Evolutionary conservation across 257 asterid species (phyloP).

Genomic region (Hygrophila difformis): DNA sequence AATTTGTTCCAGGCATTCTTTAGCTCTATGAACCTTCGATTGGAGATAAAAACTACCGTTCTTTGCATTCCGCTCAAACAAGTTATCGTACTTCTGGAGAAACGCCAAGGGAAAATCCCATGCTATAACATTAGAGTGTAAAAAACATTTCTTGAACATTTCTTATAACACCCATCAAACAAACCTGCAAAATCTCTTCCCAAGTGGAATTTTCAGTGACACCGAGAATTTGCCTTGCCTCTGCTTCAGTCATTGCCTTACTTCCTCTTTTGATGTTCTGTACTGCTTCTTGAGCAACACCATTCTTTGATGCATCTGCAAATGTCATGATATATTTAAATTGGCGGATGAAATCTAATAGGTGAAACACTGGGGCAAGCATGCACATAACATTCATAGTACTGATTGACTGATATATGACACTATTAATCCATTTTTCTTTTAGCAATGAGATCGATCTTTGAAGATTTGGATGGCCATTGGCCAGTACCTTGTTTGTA

Average conservation of each 20-base stretch:
- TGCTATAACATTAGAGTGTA: neutral
- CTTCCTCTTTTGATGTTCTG: conserved; percentile 43
- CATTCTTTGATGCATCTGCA: conserved; percentile 65
- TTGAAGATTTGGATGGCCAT: too few relatives aligned
- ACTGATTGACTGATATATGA: neutral
- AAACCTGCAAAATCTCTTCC: conserved; percentile 67
- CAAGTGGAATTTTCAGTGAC: conserved; percentile 51
- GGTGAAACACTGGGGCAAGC: neutral
- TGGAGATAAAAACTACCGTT: conserved; percentile 56
- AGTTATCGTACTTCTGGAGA: conserved; percentile 44
- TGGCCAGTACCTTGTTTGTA: too few relatives aligned
- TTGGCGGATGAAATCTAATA: neutral
- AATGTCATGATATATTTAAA: neutral
- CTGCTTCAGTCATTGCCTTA: conserved; percentile 59
- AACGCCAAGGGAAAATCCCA: neutral
- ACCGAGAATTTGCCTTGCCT: conserved; percentile 75
- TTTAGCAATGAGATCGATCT: too few relatives aligned
- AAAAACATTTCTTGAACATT: neutral
- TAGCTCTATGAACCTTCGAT: conserved; percentile 66
- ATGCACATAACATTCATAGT: neutral
- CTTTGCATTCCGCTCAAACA: conserved; percentile 57
- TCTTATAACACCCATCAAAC: neutral
- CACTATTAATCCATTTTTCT: too few relatives aligned
- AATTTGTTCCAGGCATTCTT: conserved; percentile 52
- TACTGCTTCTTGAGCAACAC: conserved; percentile 69